Percentiles rank a stretch among this genome's conserved stretches.
Conservation (phyloP, 495 filamentous ascomycete species). For the Aspergillus olivimuriae region DNA sequence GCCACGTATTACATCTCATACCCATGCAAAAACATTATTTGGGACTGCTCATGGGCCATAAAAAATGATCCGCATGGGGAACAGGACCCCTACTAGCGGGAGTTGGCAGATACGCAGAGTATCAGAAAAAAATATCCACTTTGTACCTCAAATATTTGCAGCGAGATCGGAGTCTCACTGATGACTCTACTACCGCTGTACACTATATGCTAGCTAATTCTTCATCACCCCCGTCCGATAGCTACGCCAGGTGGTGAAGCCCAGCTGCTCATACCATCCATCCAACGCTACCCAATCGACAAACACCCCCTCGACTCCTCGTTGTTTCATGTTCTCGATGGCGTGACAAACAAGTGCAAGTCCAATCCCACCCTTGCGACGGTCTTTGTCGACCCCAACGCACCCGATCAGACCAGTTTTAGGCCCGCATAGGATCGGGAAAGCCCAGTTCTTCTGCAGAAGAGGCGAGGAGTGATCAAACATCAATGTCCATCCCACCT, state of each 20-base stretch:
- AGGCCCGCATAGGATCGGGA: slow-evolving; percentile 37
- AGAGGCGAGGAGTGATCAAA: slow-evolving; percentile 24
- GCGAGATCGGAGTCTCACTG: too few species aligned
- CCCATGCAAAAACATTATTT: too few species aligned
- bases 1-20: too few species aligned
- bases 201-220: neutral
- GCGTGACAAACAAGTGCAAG: slow-evolving; percentile 42
- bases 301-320: slow-evolving; percentile 43
- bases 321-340: slow-evolving; percentile 41
- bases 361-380: slow-evolving; percentile 38
- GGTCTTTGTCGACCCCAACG: slow-evolving; percentile 39
- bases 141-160: too few species aligned
- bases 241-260: slow-evolving; percentile 38
- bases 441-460: slow-evolving; percentile 37
- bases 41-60: too few species aligned
- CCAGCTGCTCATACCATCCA: slow-evolving; percentile 46
- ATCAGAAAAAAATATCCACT: too few species aligned
- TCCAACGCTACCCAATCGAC: slow-evolving; percentile 46
- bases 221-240: slow-evolving; percentile 33
- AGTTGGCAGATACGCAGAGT: too few species aligned
- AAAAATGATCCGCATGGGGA: too few species aligned
- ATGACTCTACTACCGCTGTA: too few species aligned
- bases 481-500: slow-evolving; percentile 48
- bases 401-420: slow-evolving; percentile 45
- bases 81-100: too few species aligned